Evolutionary conservation across 2,329 filamentous ascomycete species (phyloP), one percentile per base, ranked within the genome.

Genomic region (Monilinia fructigena): DNA sequence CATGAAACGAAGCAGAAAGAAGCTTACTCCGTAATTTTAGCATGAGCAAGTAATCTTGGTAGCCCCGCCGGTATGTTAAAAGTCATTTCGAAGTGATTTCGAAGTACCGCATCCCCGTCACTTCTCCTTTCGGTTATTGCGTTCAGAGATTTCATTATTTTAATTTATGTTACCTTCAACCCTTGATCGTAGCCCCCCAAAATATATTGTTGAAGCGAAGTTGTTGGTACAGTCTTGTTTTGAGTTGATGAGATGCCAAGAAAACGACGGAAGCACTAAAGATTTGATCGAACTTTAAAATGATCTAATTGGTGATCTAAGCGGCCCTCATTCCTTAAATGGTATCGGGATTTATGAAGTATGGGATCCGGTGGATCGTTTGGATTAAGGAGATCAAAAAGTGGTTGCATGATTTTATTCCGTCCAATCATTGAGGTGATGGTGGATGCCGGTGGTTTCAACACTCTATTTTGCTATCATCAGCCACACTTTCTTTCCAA

Each of bases 1-100:
- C 20, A 38, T 60, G 58, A 60, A 60, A 60, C 58, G 31, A 60
- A 35, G 58, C 58, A 26, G 48, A 50, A 14, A 50, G 45, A 59
- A 48, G 40, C 40, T 23, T 59, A n/a, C n/a, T 38, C 20, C 20
- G 42, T 14, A 47, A 11, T 3, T n/a, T 23, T 14, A 10, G 20
- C 11, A 48, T 48, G 11, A 52, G 48, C 16, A 42, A 23, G n/a
- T 11, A 16, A 52, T 26, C 23, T 26, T 26, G 23, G 14, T 5
- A 26, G 48, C 4, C n/a, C 23, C 20, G 20, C 45, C 45, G 11
- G 8, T 35, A 47, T 35, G 16, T 48, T 48, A 35, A 35, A 35
- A 35, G 28, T 35, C 20, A 10, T 18, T 2, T 40, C 56, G 42
- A 59, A 38, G 56, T 59, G 47, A 59, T 59, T 35, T 59, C 56